Conservation (phyloP, 129 eudicot genomes). For the Flaveria robusta region DNA sequence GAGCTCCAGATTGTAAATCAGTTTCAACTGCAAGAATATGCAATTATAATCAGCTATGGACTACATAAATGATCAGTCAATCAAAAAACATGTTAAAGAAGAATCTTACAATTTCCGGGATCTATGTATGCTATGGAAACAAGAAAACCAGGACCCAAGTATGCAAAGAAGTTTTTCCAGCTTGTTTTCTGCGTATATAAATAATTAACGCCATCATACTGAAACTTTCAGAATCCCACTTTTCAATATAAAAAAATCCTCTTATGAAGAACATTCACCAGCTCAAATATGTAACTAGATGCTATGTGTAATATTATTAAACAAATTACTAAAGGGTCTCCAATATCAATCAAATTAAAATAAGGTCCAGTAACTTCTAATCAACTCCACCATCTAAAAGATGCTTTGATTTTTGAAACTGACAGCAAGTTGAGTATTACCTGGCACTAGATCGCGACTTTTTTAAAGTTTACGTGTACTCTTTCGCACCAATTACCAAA, state of each 20-base stretch:
- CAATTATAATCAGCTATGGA: constrained; percentile 23
- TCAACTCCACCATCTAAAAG: not conserved
- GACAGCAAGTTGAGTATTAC: constrained; percentile 16
- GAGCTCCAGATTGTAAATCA: constrained; percentile 93
- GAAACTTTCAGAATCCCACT: not conserved
- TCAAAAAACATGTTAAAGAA: not conserved
- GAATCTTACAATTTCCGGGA: constrained; percentile 91
- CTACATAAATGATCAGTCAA: not conserved
- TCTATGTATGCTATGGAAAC: constrained; percentile 97
- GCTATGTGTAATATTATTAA: not conserved
- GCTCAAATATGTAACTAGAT: constrained; percentile 14
- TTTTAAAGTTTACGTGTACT: constrained; percentile 16
- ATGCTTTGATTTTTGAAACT: constrained; percentile 11
- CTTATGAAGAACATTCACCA: not conserved
- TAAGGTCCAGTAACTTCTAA: constrained; percentile 2
- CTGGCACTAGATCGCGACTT: constrained; percentile 23
- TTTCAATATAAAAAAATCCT: not conserved
- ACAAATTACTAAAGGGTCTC: not conserved
- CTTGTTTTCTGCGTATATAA: constrained; percentile 66
- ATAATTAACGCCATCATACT: constrained; percentile 5
- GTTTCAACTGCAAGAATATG: constrained; percentile 75
- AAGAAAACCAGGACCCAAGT: constrained; percentile 97
- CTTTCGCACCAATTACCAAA: constrained; percentile 14
- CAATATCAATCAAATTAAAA: constrained; percentile 10
- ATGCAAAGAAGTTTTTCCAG: constrained; percentile 91